Conservation (phyloP, 1,284 basidiomycete species). For the Malassezia yamatoensis region DNA sequence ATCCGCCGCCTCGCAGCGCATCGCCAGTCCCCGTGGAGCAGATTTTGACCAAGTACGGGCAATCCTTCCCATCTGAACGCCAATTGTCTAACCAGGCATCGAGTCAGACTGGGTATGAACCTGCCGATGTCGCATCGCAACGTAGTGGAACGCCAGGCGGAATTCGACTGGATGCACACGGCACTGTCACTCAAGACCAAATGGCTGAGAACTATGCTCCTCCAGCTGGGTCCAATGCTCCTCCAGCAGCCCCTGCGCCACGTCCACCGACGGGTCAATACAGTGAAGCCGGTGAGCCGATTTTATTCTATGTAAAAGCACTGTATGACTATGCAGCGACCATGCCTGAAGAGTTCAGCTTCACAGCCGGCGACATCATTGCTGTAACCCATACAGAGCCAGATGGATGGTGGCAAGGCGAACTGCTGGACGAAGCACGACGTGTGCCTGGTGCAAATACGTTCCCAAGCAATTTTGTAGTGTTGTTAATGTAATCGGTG, state of each 20-base stretch:
- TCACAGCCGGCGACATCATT: slow-evolving; percentile 81
- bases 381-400: slow-evolving; percentile 82
- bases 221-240: slow-evolving; percentile 6
- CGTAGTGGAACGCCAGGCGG: slow-evolving; percentile 54
- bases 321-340: slow-evolving; percentile 81
- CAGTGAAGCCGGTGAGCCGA: slow-evolving; percentile 65
- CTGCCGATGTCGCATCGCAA: neutral
- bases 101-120: neutral
- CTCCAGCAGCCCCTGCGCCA: slow-evolving; percentile 18
- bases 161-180: slow-evolving; percentile 65
- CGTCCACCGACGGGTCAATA: slow-evolving; percentile 59
- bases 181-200: slow-evolving; percentile 66
- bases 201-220: slow-evolving; percentile 57
- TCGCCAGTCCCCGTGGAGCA: slow-evolving; percentile 59
- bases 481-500: slow-evolving; percentile 52
- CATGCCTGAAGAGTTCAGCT: slow-evolving; percentile 72
- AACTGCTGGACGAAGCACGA: slow-evolving; percentile 69
- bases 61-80: slow-evolving; percentile 76
- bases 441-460: slow-evolving; percentile 67
- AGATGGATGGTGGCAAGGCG: slow-evolving; percentile 86
- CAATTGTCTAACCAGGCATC: neutral
- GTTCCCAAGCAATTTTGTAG: slow-evolving; percentile 77
- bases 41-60: slow-evolving; percentile 68
- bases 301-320: slow-evolving; percentile 68
- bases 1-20: slow-evolving; percentile 54